A percentile compares a stretch with the other conserved stretches of the same genome.
These are phyloP conservation scores for Sistotremastrum niveocremeum DNA, from an alignment of 768 basidiomycete genomes.

Conservation along the genomic window DNA sequence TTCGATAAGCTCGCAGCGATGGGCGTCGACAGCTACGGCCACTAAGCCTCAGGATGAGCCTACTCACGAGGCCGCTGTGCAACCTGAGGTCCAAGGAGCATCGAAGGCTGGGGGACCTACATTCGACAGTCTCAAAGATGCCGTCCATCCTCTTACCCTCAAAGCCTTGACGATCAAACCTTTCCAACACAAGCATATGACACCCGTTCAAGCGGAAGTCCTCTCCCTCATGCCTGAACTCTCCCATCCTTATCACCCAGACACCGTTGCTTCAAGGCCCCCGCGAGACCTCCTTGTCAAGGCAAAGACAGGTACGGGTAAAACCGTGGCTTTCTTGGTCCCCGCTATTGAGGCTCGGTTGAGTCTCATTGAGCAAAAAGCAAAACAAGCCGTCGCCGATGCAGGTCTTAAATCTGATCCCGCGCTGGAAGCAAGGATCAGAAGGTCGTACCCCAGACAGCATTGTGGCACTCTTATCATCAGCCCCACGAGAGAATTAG, in stretches of 20 bases:
- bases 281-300: constrained; percentile 69
- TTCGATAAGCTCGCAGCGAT: too few species aligned
- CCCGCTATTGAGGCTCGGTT: constrained; percentile 74
- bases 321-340: constrained; percentile 79
- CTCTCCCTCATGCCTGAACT: constrained; percentile 62
- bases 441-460: constrained; percentile 25
- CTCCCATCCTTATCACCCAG: constrained; percentile 33
- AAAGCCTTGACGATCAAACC: constrained; percentile 50
- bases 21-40: too few species aligned
- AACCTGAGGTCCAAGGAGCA: too few species aligned
- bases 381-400: constrained; percentile 26
- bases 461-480: constrained; percentile 67
- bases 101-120: constrained; percentile 1
- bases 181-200: constrained; percentile 60
- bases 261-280: constrained; percentile 11
- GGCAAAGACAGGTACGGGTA: constrained; percentile 82
- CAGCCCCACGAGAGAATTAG: constrained; percentile 82
- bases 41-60: too few species aligned
- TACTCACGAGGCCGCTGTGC: too few species aligned
- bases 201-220: constrained; percentile 71
- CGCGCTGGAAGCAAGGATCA: constrained; percentile 18
- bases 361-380: constrained; percentile 35
- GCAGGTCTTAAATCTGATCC: constrained; percentile 25
- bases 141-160: constrained; percentile 24
- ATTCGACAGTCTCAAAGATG: constrained; percentile 20